Percentiles rank a stretch among this genome's conserved stretches.
Evolutionary conservation across 225 moss, liverwort and hornwort species (phyloP).

Genomic region (Polytrichum formosum): DNA sequence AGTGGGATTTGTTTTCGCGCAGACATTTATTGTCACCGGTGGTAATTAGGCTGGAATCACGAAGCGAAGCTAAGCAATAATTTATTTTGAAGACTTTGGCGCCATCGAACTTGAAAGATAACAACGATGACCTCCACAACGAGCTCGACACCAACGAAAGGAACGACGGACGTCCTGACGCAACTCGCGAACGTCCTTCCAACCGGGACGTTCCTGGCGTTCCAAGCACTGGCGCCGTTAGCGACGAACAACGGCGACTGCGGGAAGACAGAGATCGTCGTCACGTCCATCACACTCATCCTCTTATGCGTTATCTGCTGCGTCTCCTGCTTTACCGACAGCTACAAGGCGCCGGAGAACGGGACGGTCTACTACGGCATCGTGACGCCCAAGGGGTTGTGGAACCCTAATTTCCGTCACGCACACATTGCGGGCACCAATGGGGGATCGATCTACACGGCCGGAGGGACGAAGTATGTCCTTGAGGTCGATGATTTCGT

Average conservation of each 20-base stretch:
- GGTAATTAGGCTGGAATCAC: too few species aligned
- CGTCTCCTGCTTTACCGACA: conserved; percentile 49
- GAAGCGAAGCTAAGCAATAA: too few species aligned
- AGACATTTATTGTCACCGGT: too few species aligned
- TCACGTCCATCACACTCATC: conserved; percentile 23
- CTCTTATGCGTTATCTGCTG: conserved; percentile 37
- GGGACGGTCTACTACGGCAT: conserved; percentile 42
- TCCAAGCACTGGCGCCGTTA: conserved; percentile 46
- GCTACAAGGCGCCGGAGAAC: conserved; percentile 16
- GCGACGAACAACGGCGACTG: conserved; percentile 60
- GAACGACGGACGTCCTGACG: conserved; percentile 19
- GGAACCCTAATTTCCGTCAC: conserved; percentile 41
- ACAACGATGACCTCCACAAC: background rate
- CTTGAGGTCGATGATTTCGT: conserved; percentile 47
- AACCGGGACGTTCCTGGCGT: conserved; percentile 57
- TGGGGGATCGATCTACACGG: conserved; percentile 15
- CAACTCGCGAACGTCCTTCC: conserved; percentile 62
- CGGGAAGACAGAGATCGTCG: conserved; percentile 19
- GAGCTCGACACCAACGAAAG: conserved; percentile 13
- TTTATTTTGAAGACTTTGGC: too few species aligned
- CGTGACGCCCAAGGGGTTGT: conserved; percentile 50
- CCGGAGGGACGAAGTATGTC: conserved; percentile 10
- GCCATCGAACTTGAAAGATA: background rate
- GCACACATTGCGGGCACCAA: background rate
- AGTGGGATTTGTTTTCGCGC: too few species aligned